Base-by-base conservation (phyloP, 108 stramenopile species). In the Seminavis robusta region DNA sequence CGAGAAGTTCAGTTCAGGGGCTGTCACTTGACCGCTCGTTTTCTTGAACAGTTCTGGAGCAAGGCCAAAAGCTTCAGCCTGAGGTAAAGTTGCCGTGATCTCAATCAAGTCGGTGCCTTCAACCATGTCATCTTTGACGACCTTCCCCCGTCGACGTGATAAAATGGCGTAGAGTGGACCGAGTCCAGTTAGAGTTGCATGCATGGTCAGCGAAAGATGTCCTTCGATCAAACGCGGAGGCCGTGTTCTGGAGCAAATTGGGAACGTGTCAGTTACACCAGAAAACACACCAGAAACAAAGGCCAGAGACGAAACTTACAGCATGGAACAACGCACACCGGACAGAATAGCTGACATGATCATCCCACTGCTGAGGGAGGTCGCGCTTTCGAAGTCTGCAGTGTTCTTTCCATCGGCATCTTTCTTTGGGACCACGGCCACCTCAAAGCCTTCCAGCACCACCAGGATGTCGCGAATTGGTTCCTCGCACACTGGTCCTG, bases 401-500 rank as follows among this genome's bases (percentile, higher is more conserved):
- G 50, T 19, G n/a, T n/a, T n/a, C n/a, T n/a, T n/a, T n/a, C n/a
- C n/a, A n/a, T n/a, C n/a, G 13, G 21, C 27, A 46, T 56, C 69
- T 37, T 51, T 48, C 21, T 68, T 53, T 28, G 21, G 53, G 5
- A 28, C 20, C n/a, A 92, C 41, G 6, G 87, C 91, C 27, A 92
- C 56, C 72, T 92, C 91, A 30, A 87, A 55, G 16, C 80, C 81
- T 65, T 95, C 89, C 16, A 95, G 45, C 20, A 90, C 61, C 20
- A 94, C 88, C 38, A 88, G 56, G 4, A 94, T 77, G 29, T 82
- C 73, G 13, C 84, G 86, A 28, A 92, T 65, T 13, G 92, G 92
- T 56, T 95, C 95, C 64, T 94, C 90, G 44, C 88, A 90, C 20
- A 95, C 49, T 16, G 90, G 88, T 26, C 95, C 95, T 7, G 88